These are phyloP conservation scores for Pisolithus albus DNA, from an alignment of 768 basidiomycete species.

Conservation along the genomic window DNA sequence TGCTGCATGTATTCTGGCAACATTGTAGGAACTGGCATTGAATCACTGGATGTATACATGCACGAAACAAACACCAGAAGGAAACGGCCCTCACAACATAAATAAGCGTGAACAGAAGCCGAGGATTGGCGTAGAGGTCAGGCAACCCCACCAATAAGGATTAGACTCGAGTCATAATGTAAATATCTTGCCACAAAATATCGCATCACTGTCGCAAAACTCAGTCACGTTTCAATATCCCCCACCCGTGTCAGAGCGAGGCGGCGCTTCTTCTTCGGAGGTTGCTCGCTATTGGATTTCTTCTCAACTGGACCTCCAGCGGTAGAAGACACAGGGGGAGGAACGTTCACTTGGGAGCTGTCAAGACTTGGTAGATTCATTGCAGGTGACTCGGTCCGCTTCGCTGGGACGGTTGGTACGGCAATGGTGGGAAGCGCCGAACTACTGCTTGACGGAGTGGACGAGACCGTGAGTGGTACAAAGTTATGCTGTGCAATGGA, in stretches of 20 bases:
- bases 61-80: slow-evolving; percentile 5
- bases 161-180: slow-evolving; percentile 8
- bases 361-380: slow-evolving; percentile 11
- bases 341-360: slow-evolving; percentile 17
- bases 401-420: slow-evolving; percentile 25
- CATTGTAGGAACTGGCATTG: slow-evolving; percentile 15
- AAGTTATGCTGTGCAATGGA: slow-evolving; percentile 85
- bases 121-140: neutral
- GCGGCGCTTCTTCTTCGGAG: slow-evolving; percentile 81
- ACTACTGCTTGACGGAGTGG: slow-evolving; percentile 27
- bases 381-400: slow-evolving; percentile 24
- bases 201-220: too few species aligned
- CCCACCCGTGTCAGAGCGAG: slow-evolving; percentile 69
- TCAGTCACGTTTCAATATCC: slow-evolving; percentile 36
- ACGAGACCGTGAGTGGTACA: slow-evolving; percentile 46
- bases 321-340: slow-evolving; percentile 3
- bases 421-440: slow-evolving; percentile 29
- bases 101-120: neutral
- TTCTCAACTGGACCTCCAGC: slow-evolving; percentile 9
- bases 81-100: neutral
- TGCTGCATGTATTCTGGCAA: neutral
- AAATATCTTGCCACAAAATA: neutral
- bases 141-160: neutral
- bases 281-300: slow-evolving; percentile 35
- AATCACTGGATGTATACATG: slow-evolving; percentile 17